Evolutionary conservation across 192 early-diverging fungal species (phyloP), one percentile per base, ranked within the genome.

Genomic region (Kappamyces sp.): DNA sequence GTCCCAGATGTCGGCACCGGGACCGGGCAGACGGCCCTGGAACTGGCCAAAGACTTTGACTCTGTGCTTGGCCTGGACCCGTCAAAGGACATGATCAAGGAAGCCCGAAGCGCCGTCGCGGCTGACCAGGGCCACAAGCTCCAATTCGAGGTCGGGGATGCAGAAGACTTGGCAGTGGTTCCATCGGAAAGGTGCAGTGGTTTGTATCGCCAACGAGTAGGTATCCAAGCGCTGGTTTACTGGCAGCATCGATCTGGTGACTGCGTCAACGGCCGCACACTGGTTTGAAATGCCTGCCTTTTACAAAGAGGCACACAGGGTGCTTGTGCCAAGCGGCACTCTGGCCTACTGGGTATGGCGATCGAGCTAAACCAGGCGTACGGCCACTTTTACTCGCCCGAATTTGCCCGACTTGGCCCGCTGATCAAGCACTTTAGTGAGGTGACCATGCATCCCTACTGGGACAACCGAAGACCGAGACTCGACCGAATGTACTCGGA

Each of bases 261-360:
- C 48, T 30, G 48, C 31, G 14, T 51, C 49, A 29, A 49, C 37
- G 30, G 60, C 62, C 33, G 60, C 62, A 2, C 62, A 62, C 53
- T 86, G 82, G 82, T 76, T 86, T 22, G 68, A 83, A 34, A 68
- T 76, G 30, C 61, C 66, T 14, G 41, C 40, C 8, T 86, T 86
- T 60, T 84, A 76, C 49, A 65, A 71, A 2, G 78, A 82, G 54
- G 64, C 69, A 41, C 69, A 73, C 47, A 73, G 78, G n/a, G 77
- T 81, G 4, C 68, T 86, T 12, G 80, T 79, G 40, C 80, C 78
- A n/a, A 53, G 43, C 0, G 84, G 84, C 5, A 83, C 82, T 0
- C 64, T 86, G 42, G 78, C 77, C 2, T 62, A 78, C 1, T 75
- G 74, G 35, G 69, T 22, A 22, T 22, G 22, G 22, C 22, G 22